Base-by-base conservation (phyloP, 371 early-diverging fungal genomes). In the Syncephalis fuscata region DNA sequence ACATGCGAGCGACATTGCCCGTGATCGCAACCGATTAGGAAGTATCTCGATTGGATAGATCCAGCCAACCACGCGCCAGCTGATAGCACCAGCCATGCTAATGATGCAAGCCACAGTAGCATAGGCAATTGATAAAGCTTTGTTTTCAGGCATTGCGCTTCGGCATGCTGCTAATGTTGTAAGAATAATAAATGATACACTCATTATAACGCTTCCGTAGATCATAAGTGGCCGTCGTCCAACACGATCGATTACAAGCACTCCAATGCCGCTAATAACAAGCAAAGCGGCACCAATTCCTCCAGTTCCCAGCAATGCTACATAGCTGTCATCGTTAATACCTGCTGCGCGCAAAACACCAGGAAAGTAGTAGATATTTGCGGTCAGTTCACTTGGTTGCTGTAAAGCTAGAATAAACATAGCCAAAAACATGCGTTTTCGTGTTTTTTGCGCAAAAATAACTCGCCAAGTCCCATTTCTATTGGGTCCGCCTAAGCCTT, bases 371-470 rank as follows among this genome's bases (percentile, higher is more conserved):
- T 32, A 32, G 32, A 85, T 66, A 41, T 78, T 60, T 14, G 73
- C 73, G 58, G 76, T 85, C 56, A 78, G 73, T 15, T 82, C 83
- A 4, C 75, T 80, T 5, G 78, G 62, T 56, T 79, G 82, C 49
- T 80, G 78, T 51, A 82, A 70, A 32, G 66, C 65, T 61, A 83
- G 86, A 41, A 83, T 73, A 24, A 68, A 58, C 39, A 81, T 61
- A 5, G 72, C 82, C 39, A 87, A 66, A 49, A 72, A 54, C 14
- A 78, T 59, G 40, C 83, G 72, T 9, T 71, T 68, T 43, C 70
- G 48, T 50, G 72, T 67, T 11, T 32, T 11, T 7, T 11, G 32
- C 11, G 32, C 4, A 32, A 32, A 32, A 7, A 32, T 7, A 32
- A 32, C 32, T 7, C 32, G 32, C 32, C 32, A 32, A 32, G 7